A percentile compares a stretch with the other conserved stretches of the same genome.
These are phyloP conservation scores for Pogostemon cablin DNA, from an alignment of 257 asterid genomes.

Conservation along the genomic window DNA sequence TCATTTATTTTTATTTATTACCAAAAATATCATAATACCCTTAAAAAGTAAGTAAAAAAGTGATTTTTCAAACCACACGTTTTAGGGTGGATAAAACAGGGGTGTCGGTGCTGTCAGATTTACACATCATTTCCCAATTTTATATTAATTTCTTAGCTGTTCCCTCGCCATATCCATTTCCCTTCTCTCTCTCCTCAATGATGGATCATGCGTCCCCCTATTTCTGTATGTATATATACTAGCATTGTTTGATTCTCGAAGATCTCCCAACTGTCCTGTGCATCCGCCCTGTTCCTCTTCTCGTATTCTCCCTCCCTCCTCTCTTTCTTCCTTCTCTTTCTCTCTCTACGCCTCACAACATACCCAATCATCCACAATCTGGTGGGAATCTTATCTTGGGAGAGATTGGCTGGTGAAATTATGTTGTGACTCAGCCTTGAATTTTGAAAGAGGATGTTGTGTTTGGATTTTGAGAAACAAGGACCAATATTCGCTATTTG, in stretches of 20 bases:
- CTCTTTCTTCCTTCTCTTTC: not conserved
- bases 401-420: conserved; percentile 27
- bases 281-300: not conserved
- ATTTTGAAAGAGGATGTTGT: conserved; percentile 22
- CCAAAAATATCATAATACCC: too few species aligned
- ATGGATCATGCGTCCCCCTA: not conserved
- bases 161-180: conserved; percentile 27
- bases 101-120: conserved; percentile 44
- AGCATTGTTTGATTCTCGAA: not conserved
- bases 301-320: conserved; percentile 11
- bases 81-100: conserved; percentile 11
- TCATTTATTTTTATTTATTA: too few species aligned
- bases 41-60: too few species aligned
- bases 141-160: conserved; percentile 28
- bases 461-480: conserved; percentile 19
- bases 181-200: conserved; percentile 31
- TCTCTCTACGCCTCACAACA: conserved; percentile 26
- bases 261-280: not conserved
- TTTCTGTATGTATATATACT: not conserved
- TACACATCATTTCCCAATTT: conserved; percentile 42
- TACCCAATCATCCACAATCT: conserved; percentile 37
- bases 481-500: conserved; percentile 8
- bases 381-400: conserved; percentile 23
- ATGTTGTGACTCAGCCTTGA: not conserved
- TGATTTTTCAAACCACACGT: conserved; percentile 42